Base-by-base conservation (phyloP, 768 basidiomycete genomes). In the Mycena alexandri region DNA sequence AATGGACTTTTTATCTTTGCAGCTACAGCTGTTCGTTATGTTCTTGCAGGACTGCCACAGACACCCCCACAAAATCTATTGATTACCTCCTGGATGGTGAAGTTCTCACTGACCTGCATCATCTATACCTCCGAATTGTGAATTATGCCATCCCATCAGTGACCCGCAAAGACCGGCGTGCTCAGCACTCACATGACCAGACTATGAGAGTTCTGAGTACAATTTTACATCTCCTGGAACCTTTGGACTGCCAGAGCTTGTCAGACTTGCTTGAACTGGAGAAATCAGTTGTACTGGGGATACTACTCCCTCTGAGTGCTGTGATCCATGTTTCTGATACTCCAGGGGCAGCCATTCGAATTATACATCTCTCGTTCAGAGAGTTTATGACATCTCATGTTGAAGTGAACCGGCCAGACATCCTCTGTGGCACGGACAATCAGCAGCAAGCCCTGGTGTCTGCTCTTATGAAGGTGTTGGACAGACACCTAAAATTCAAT, bases 401-500 rank as follows among this genome's bases (percentile, higher is more conserved):
- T 29, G 29, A 6, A 29, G 29, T 3, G 29, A 6, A 3, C 3
- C 29, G 29, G 3, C 29, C 29, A 29, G 29, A 29, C 3, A 29
- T 29, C 29, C 6, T 29, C 3, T 29, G 29, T 29, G 29, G 29
- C 29, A 29, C 29, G 29, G 29, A 29, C 6, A 6, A 29, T 29
- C 29, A 29, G 6, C 29, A 29, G 29, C 29, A 29, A 29, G 6
- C 3, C 29, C 29, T 29, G 6, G 29, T 29, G 29, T 29, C 29
- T 29, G 3, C 3, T 29, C 29, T 29, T 29, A 29, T 29, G 29
- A 29, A 29, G 29, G 29, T 29, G 29, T 29, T 29, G 29, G 29
- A 29, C 54, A 29, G 61, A n/a, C 55, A 65, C 5, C 74, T 82
- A 11, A 61, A 63, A 48, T 82, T 82, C 70, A 80, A 82, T 59